phyloP scores from a whole-genome alignment of 495 filamentous ascomycete genomes.

The Neurospora sp. region DNA sequence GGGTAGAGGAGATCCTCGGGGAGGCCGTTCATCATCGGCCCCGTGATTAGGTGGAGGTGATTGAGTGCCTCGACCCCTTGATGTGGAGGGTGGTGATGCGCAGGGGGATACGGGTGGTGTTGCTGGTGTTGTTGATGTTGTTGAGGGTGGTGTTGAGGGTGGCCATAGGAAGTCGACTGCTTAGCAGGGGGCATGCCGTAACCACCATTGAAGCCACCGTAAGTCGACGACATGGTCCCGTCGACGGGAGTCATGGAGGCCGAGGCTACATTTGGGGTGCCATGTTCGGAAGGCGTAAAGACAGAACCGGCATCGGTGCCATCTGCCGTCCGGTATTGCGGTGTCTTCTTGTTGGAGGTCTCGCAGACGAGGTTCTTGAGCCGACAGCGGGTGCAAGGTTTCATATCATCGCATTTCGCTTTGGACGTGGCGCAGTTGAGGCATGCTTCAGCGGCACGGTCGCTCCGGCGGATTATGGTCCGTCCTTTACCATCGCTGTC shows the following conservation, averaged over 20 bases:
- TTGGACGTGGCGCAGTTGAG: slow-evolving; percentile 12
- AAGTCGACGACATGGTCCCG: not conserved
- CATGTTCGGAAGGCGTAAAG: not conserved
- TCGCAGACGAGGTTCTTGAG: slow-evolving; percentile 9
- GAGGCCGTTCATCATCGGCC: slow-evolving; percentile 1
- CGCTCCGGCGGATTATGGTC: slow-evolving; percentile 10
- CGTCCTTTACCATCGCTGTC: slow-evolving; percentile 12
- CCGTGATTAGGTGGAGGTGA: not conserved
- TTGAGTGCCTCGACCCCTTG: not conserved
- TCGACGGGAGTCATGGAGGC: not conserved
- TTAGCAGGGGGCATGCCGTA: not conserved
- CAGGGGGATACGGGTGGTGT: not conserved
- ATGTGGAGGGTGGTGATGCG: not conserved
- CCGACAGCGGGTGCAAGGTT: slow-evolving; percentile 15
- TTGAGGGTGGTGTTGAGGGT: not conserved
- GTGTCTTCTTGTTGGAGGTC: slow-evolving; percentile 1
- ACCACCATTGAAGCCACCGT: not conserved
- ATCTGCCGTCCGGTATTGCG: slow-evolving; percentile 5
- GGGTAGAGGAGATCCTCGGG: slow-evolving; percentile 4
- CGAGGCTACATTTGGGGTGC: not conserved
- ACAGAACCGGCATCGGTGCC: not conserved
- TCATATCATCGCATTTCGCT: slow-evolving; percentile 17
- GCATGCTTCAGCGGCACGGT: slow-evolving; percentile 15
- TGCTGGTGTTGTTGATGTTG: not conserved
- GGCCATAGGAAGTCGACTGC: not conserved